Evolutionary conservation across 139 green algal genomes (phyloP), one percentile per base, ranked within the genome.

Genomic region (Chlorella sp.): DNA sequence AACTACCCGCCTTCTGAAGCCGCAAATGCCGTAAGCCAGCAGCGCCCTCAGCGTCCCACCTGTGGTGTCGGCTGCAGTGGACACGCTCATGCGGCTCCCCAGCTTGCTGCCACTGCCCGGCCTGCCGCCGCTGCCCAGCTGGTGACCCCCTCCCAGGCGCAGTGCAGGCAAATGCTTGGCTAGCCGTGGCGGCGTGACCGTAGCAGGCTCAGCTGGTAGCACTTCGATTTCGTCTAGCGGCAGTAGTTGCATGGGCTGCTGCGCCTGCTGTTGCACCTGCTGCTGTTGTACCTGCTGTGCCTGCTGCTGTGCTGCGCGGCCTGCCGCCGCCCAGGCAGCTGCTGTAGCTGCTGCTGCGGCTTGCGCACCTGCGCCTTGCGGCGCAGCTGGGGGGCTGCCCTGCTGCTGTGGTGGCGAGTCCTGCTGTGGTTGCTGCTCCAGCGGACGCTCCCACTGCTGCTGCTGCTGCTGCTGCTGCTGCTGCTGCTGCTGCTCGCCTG

Each of bases 381-480:
- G 39, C 64, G 6, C 30, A 1, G 16, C 25, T 34, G n/a, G 38
- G 51, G 23, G 60, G 36, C 57, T 60, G 57, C 62, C 60, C 85
- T 76, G 63, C 60, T 83, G 71, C 62, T n/a, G n/a, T n/a, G 83
- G 72, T 23, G 25, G 51, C 62, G 30, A 6, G 3, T 81, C 39
- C 57, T 74, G 70, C 25, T 12, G 11, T 36, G 17, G 13, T 51
- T 70, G 39, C 34, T 76, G 68, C 12, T 39, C 38, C 38, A 39
- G n/a, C 47, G 32, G 32, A 34, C 30, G 26, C 25, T 75, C n/a
- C 70, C 74, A 78, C 21, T 57, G 74, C 67, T 44, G 56, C 75
- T 26, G n/a, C 70, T 73, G 30, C 71, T 68, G 56, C 80, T 70
- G 60, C 79, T 62, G 67, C 34, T 70, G 51, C 70, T 39, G 39